Conservation (phyloP, 148 eudicot genomes). For the Salicornia ramosissima region DNA sequence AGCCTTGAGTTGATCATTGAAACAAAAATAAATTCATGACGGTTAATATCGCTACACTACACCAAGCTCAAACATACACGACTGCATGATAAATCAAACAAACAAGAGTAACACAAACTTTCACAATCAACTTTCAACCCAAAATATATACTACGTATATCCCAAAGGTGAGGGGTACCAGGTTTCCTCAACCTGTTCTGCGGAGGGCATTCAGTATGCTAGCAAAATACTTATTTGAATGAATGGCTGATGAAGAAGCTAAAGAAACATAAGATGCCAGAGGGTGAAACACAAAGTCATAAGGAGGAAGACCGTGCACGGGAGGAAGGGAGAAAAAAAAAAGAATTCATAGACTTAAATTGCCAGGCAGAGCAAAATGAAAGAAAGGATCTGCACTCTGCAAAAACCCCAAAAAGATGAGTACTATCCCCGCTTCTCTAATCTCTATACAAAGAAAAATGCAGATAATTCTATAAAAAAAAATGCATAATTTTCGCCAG, state of each 20-base stretch:
- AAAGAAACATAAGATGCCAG: not conserved
- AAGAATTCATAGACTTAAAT: not conserved
- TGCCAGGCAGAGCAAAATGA: not conserved
- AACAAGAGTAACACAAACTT: not conserved
- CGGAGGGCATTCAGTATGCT: not conserved
- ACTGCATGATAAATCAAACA: constrained; percentile 5
- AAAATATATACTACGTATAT: too few relatives aligned
- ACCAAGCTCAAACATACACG: too few relatives aligned
- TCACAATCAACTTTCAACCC: not conserved
- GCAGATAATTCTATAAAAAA: not conserved
- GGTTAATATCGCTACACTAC: not conserved
- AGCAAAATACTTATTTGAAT: not conserved
- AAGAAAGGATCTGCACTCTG: constrained; percentile 1
- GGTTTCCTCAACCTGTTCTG: not conserved
- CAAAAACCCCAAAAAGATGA: not conserved
- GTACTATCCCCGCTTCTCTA: too few relatives aligned
- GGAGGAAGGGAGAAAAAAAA: not conserved
- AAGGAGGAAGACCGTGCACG: not conserved
- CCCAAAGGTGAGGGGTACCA: too few relatives aligned
- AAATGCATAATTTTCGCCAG: not conserved
- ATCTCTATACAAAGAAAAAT: not conserved
- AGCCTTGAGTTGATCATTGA: not conserved
- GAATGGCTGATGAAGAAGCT: too few relatives aligned
- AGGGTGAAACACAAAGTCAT: not conserved
- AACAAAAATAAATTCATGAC: not conserved